Evolutionary conservation across 148 eudicot genomes (phyloP).

Genomic region (Rhododendron ovatum): DNA sequence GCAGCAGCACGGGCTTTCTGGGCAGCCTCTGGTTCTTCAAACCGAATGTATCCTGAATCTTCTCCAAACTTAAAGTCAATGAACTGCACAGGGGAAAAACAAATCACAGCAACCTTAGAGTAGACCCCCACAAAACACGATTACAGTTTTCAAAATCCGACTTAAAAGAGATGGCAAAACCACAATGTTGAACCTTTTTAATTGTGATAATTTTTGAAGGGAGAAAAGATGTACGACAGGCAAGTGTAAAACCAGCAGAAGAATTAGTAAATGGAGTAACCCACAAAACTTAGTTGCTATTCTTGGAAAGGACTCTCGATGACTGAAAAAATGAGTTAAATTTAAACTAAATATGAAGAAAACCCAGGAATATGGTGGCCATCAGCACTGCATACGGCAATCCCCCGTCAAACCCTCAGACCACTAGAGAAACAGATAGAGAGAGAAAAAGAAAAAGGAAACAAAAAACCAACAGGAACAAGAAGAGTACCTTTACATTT

Average conservation of each 20-base stretch:
- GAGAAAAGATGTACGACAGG: not conserved
- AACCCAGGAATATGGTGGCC: not conserved
- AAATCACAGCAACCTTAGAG: not conserved
- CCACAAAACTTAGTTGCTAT: not conserved
- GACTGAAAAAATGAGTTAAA: not conserved
- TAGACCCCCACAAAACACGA: not conserved
- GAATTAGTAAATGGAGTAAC: not conserved
- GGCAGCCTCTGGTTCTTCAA: conserved; percentile 64
- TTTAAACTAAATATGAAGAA: not conserved
- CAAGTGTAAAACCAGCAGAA: not conserved
- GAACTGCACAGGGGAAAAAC: conserved; percentile 22
- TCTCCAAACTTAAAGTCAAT: conserved; percentile 67
- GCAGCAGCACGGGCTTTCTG: conserved; percentile 92
- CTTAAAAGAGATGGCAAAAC: not conserved
- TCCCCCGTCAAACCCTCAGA: not conserved
- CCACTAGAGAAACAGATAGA: not conserved
- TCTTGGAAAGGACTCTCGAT: not conserved
- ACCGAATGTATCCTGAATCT: conserved; percentile 67
- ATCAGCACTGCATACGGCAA: not conserved
- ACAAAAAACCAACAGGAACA: not conserved
- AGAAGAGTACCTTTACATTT: conserved; percentile 59
- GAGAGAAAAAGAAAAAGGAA: not conserved
- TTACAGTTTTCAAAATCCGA: not conserved
- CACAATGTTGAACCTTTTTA: not conserved
- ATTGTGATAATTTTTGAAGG: not conserved